These are phyloP conservation scores for Rhynchosporium secalis DNA, from an alignment of 2,329 filamentous ascomycete species.

Conservation along the genomic window DNA sequence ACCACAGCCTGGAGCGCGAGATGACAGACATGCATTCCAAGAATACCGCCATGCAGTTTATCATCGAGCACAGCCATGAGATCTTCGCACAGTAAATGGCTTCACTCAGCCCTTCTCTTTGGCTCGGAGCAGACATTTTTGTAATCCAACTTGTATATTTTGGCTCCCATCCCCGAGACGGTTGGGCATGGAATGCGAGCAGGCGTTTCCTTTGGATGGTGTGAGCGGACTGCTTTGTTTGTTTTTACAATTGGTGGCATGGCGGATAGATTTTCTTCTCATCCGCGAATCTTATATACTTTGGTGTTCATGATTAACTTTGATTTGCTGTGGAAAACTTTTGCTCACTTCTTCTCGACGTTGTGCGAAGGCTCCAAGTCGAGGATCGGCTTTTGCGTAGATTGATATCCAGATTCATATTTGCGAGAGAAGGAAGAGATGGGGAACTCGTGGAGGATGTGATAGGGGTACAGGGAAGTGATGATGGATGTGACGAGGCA, in stretches of 20 bases:
- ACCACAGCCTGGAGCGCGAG: slow-evolving; percentile 84
- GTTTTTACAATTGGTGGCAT: slow-evolving; percentile 1
- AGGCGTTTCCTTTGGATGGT: slow-evolving; percentile 29
- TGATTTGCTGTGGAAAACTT: slow-evolving; percentile 1
- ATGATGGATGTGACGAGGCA: not conserved
- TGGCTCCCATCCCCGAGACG: not conserved
- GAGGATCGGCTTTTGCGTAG: slow-evolving; percentile 16
- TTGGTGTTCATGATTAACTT: slow-evolving; percentile 21
- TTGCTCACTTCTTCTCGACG: slow-evolving; percentile 11
- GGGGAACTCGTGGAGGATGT: not conserved
- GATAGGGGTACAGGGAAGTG: slow-evolving; percentile 1
- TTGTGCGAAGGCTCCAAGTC: not conserved
- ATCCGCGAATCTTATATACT: slow-evolving; percentile 2
- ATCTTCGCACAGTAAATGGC: slow-evolving; percentile 58
- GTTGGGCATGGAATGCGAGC: slow-evolving; percentile 5
- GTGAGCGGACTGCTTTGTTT: slow-evolving; percentile 13
- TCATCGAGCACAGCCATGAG: slow-evolving; percentile 84
- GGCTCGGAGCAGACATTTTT: slow-evolving; percentile 4
- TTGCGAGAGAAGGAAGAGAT: slow-evolving; percentile 5
- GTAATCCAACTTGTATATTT: slow-evolving; percentile 23
- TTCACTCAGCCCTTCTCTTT: slow-evolving; percentile 7
- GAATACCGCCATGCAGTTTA: slow-evolving; percentile 86
- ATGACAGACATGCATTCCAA: slow-evolving; percentile 96
- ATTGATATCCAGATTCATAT: slow-evolving; percentile 26
- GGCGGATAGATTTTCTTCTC: not conserved